Conservation (phyloP, 202 grass and related monocot genomes). For the Hordeum pubiflorum region DNA sequence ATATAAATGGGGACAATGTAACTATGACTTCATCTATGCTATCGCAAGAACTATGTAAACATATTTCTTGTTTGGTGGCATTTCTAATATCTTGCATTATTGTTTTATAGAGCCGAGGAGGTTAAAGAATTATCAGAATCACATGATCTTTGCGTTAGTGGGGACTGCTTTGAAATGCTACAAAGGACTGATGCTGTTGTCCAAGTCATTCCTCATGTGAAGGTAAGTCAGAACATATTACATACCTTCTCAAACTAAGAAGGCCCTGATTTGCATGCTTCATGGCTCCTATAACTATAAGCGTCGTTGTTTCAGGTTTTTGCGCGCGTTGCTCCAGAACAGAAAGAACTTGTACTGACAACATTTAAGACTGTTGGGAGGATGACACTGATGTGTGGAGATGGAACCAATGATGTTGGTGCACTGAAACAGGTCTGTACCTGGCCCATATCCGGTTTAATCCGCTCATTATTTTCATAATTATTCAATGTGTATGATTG, state of each 20-base stretch:
- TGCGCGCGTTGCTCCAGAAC: slow-evolving; percentile 93
- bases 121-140: slow-evolving; percentile 62
- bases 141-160: slow-evolving; percentile 86
- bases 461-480: neutral
- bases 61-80: slow-evolving; percentile 8
- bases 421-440: slow-evolving; percentile 86
- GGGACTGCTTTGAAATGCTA: slow-evolving; percentile 98
- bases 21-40: neutral
- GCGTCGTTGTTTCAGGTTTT: slow-evolving; percentile 62
- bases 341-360: slow-evolving; percentile 99
- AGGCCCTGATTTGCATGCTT: neutral
- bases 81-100: slow-evolving; percentile 25
- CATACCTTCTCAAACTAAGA: slow-evolving; percentile 1
- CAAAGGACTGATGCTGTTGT: slow-evolving; percentile 77
- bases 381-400: slow-evolving; percentile 97
- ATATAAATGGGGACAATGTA: neutral
- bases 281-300: neutral
- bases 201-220: slow-evolving; percentile 90
- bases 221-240: slow-evolving; percentile 39
- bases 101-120: slow-evolving; percentile 55
- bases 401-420: slow-evolving; percentile 99
- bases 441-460: neutral
- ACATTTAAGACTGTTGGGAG: slow-evolving; percentile 98
- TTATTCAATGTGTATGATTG: neutral
- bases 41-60: neutral